These are phyloP conservation scores for Chytridiales sp. DNA, from an alignment of 371 early-diverging fungal species.

Conservation along the genomic window DNA sequence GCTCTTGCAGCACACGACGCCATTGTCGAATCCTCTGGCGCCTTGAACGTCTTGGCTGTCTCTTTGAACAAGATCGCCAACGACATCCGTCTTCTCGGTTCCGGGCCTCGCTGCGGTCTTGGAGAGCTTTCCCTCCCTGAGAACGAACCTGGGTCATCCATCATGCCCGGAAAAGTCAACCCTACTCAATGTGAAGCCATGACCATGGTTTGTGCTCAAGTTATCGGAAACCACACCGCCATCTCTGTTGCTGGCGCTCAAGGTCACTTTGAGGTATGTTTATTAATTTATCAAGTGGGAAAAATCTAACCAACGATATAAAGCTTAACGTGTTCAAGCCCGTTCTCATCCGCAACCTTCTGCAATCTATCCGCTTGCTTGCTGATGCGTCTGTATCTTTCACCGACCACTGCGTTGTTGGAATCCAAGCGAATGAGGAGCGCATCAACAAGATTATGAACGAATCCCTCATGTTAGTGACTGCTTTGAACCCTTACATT, in stretches of 20 bases:
- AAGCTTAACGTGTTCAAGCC: slow-evolving; percentile 91
- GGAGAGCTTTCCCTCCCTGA: slow-evolving; percentile 90
- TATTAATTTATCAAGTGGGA: neutral
- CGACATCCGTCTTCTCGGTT: slow-evolving; percentile 89
- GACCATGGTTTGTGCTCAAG: slow-evolving; percentile 97
- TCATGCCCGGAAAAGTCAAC: slow-evolving; percentile 97
- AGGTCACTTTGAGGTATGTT: slow-evolving; percentile 84
- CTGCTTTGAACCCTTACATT: slow-evolving; percentile 51
- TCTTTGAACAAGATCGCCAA: slow-evolving; percentile 96
- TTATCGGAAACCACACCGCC: slow-evolving; percentile 92
- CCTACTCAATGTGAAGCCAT: slow-evolving; percentile 98
- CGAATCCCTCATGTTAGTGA: slow-evolving; percentile 45
- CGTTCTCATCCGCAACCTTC: slow-evolving; percentile 87
- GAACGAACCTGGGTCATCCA: slow-evolving; percentile 95
- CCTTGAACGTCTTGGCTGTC: slow-evolving; percentile 87
- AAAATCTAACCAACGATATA: neutral
- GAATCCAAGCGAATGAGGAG: slow-evolving; percentile 83
- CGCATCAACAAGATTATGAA: slow-evolving; percentile 81
- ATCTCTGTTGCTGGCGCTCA: slow-evolving; percentile 85
- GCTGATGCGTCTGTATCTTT: slow-evolving; percentile 82
- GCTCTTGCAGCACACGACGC: slow-evolving; percentile 96
- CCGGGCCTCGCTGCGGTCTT: slow-evolving; percentile 93
- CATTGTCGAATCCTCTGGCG: slow-evolving; percentile 87
- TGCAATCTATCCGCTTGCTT: slow-evolving; percentile 82
- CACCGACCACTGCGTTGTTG: slow-evolving; percentile 88